These are phyloP conservation scores for Porphyrellus sp. DNA, from an alignment of 1,284 basidiomycete species.

Conservation along the genomic window DNA sequence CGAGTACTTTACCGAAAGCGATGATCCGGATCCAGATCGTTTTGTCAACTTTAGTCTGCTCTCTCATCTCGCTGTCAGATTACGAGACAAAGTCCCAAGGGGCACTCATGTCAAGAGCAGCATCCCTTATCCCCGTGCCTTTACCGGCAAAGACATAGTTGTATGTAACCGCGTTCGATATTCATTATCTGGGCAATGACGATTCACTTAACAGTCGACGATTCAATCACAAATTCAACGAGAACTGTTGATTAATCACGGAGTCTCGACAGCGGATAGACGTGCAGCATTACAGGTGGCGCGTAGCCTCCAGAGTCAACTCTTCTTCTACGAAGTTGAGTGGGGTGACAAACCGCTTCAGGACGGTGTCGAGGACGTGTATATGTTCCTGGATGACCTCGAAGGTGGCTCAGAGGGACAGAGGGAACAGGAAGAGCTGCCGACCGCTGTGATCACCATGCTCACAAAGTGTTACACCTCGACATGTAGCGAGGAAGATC, in stretches of 20 bases:
- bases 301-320: constrained; percentile 83
- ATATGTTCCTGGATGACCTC: constrained; percentile 91
- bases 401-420: constrained; percentile 59
- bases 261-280: constrained; percentile 67
- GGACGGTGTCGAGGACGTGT: constrained; percentile 93
- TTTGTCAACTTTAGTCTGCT: constrained; percentile 88
- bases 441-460: constrained; percentile 78
- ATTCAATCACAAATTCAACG: constrained; percentile 78
- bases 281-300: constrained; percentile 84
- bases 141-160: constrained; percentile 91
- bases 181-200: constrained; percentile 3
- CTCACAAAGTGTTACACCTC: constrained; percentile 85
- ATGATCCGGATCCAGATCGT: constrained; percentile 70
- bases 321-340: constrained; percentile 97
- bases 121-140: constrained; percentile 81
- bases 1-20: constrained; percentile 63
- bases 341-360: constrained; percentile 84
- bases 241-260: constrained; percentile 67
- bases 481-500: constrained; percentile 67
- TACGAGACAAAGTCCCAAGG: constrained; percentile 83
- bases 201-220: constrained; percentile 54
- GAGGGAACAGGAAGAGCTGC: constrained; percentile 72
- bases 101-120: constrained; percentile 88
- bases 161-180: constrained; percentile 48
- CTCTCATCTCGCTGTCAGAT: constrained; percentile 83